Base-by-base conservation (phyloP, 768 basidiomycete genomes). In the Panaeolus cyanescens region DNA sequence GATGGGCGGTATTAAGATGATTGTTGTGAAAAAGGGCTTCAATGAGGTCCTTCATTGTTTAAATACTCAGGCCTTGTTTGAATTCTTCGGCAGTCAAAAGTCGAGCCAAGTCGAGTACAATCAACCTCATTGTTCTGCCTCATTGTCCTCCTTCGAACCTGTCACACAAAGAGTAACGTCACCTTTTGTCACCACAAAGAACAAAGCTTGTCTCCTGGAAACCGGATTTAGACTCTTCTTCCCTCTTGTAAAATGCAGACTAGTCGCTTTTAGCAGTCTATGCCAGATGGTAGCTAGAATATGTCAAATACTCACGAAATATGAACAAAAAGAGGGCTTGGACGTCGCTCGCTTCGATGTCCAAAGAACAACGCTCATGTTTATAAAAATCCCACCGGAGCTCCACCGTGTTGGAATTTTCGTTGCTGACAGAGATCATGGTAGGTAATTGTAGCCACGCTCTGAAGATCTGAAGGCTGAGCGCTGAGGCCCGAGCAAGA, bases 1-100 rank as follows among this genome's bases (percentile, higher is more conserved):
- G 15, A 13, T 50, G 22, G 30, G 45, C 34, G 45, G 54, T 28
- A 56, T 37, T 28, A 56, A 56, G 55, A 40, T 58, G 39, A 19
- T 53, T 31, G 31, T 55, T 45, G 45, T 56, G 22, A 33, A 62
- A 32, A 63, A 37, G 45, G 45, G 25, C 25, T 22, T 50, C 45
- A 28, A 25, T 50, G 45, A 50, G 45, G 45, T 50, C 7, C 15
- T 28, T 50, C 45, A 50, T 50, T 50, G 45, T 50, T 50, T 50
- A 50, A 12, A 50, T 50, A 50, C 10, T 13, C 13, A 50, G 30
- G 12, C 45, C 15, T 50, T 50, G 45, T 50, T 50, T 50, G 45
- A 25, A 50, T 50, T 50, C 45, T 50, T 28, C 45, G 45, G 45
- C 45, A 50, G 25, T 50, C 25, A 50, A 50, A 50, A 13, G 45